phyloP scores from a whole-genome alignment of 306 rosid genomes.

The Cicer pinnatifidum region DNA sequence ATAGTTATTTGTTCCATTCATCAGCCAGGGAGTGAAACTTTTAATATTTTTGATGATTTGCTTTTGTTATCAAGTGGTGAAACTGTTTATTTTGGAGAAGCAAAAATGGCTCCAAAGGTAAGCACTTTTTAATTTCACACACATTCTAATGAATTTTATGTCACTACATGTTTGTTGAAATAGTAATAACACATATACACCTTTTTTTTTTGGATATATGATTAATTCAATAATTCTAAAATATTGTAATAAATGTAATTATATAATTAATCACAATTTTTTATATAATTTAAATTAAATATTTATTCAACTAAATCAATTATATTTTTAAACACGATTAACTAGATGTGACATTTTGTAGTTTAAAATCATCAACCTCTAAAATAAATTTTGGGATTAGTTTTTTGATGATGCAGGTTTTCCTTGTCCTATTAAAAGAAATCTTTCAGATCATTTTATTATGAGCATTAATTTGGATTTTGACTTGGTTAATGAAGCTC shows the following conservation, averaged over 20 bases:
- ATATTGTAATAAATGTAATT: no score
- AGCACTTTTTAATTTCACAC: not conserved
- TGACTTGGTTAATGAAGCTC: conserved; percentile 53
- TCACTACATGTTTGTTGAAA: no score
- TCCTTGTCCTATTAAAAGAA: conserved; percentile 76
- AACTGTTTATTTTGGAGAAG: conserved; percentile 73
- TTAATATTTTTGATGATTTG: conserved; percentile 70
- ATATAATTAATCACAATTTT: no score
- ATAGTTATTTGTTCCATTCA: conserved; percentile 73
- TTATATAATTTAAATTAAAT: no score
- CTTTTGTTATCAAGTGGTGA: conserved; percentile 68
- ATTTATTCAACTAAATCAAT: no score
- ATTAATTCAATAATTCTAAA: no score
- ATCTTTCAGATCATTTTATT: conserved; percentile 80
- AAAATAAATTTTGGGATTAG: conserved; percentile 45
- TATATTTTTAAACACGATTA: no score
- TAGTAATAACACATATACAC: no score
- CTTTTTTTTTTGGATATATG: no score
- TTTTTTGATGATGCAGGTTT: conserved; percentile 79
- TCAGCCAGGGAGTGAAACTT: conserved; percentile 74
- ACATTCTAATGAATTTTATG: not conserved
- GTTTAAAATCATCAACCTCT: not conserved
- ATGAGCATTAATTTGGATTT: conserved; percentile 70
- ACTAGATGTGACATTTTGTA: not conserved
- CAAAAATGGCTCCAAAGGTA: conserved; percentile 65